These are phyloP conservation scores for Cudoniella acicularis DNA, from an alignment of 495 filamentous ascomycete genomes.

Conservation along the genomic window DNA sequence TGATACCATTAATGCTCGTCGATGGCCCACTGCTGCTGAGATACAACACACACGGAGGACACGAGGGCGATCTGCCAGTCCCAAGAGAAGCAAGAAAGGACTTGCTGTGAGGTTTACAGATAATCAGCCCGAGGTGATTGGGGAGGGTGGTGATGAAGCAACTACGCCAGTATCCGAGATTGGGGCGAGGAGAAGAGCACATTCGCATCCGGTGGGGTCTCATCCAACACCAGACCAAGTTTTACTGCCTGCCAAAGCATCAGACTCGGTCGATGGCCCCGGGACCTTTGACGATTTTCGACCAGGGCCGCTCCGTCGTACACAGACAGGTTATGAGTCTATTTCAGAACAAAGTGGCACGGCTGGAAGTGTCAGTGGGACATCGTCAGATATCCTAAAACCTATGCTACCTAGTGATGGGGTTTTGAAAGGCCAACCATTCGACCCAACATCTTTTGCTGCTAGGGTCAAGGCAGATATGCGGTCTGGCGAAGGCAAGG, in stretches of 20 bases:
- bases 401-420: not conserved
- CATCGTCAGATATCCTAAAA: not conserved
- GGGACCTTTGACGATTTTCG: conserved; percentile 13
- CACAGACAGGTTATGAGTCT: conserved; percentile 44
- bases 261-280: not conserved
- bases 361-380: not conserved
- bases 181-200: conserved; percentile 42
- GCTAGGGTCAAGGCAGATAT: conserved; percentile 65
- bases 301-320: conserved; percentile 34
- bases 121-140: conserved; percentile 70
- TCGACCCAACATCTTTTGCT: conserved; percentile 39
- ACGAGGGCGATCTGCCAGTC: conserved; percentile 19
- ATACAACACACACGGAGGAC: conserved; percentile 6
- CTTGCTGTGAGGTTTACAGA: conserved; percentile 69
- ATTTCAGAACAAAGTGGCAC: conserved; percentile 19
- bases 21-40: conserved; percentile 27
- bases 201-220: conserved; percentile 13
- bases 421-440: not conserved
- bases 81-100: conserved; percentile 49
- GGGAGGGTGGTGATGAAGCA: conserved; percentile 82
- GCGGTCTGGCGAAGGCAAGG: conserved; percentile 67
- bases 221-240: conserved; percentile 33
- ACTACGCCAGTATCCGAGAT: conserved; percentile 67
- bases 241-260: conserved; percentile 19
- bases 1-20: conserved; percentile 22